A percentile compares a stretch with the other conserved stretches of the same genome.
These are phyloP conservation scores for Diddensiella caesifluorescens DNA, from an alignment of 805 yeast species.

Conservation along the genomic window DNA sequence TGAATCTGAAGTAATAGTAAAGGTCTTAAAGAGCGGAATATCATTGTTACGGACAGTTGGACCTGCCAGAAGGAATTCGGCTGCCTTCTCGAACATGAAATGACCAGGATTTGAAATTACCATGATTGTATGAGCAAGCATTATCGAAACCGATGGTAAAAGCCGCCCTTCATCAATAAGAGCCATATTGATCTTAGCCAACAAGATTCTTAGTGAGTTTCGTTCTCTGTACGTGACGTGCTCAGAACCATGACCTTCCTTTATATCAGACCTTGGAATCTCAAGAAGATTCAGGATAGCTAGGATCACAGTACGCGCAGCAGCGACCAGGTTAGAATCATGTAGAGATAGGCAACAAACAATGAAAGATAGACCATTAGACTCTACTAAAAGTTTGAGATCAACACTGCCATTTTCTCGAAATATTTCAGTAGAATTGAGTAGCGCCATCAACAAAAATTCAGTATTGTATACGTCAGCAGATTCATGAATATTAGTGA, in stretches of 20 bases:
- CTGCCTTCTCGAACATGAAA: constrained; percentile 63
- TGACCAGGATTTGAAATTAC: constrained; percentile 67
- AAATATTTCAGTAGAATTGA: constrained; percentile 46
- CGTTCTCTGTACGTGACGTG: constrained; percentile 49
- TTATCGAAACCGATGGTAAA: constrained; percentile 48
- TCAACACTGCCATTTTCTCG: constrained; percentile 38
- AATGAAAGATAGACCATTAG: constrained; percentile 48
- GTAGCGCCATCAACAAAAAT: constrained; percentile 54
- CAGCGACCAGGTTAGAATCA: background rate
- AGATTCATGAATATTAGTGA: background rate
- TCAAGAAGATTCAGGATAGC: background rate
- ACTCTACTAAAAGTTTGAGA: constrained; percentile 51
- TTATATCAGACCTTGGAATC: background rate
- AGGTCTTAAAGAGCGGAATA: constrained; percentile 37
- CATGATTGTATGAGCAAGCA: constrained; percentile 51
- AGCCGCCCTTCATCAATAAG: constrained; percentile 17
- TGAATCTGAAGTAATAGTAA: constrained; percentile 15
- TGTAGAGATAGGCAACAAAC: constrained; percentile 27
- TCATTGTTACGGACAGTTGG: constrained; percentile 41
- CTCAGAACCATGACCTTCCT: constrained; percentile 27
- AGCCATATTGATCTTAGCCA: constrained; percentile 22
- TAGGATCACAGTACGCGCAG: constrained; percentile 1
- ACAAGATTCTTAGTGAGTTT: constrained; percentile 39
- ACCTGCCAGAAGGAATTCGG: constrained; percentile 57
- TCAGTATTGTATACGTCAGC: constrained; percentile 50